Conservation (phyloP, 371 early-diverging fungal genomes). For the Dichotomocladium elegans region DNA sequence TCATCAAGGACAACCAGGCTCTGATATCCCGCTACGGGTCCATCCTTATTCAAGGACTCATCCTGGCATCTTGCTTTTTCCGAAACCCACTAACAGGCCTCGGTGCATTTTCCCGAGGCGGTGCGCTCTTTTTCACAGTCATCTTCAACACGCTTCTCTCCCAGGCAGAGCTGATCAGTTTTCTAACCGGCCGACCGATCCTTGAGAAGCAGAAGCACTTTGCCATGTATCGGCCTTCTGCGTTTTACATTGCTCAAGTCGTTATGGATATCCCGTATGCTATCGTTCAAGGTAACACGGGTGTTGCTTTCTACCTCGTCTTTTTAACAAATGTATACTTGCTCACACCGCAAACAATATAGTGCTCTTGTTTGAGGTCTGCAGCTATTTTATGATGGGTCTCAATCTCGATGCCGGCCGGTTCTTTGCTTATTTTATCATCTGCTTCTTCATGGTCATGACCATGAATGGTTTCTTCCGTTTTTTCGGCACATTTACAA, state of each 20-base stretch:
- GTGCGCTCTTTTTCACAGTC: constrained; percentile 51
- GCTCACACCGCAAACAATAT: background rate
- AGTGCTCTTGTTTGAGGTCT: constrained; percentile 17
- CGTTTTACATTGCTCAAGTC: constrained; percentile 57
- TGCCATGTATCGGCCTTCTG: constrained; percentile 63
- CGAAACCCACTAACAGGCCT: constrained; percentile 37
- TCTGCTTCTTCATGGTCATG: constrained; percentile 29
- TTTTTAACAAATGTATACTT: background rate
- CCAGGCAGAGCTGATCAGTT: constrained; percentile 48
- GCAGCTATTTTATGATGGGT: constrained; percentile 47
- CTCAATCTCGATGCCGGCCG: constrained; percentile 42
- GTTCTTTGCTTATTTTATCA: constrained; percentile 44
- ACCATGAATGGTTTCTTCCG: constrained; percentile 47
- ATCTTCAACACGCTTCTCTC: constrained; percentile 53
- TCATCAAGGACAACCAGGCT: constrained; percentile 33
- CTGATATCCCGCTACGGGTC: constrained; percentile 50
- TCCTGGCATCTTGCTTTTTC: constrained; percentile 64
- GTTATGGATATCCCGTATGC: constrained; percentile 34
- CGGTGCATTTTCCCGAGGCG: constrained; percentile 71
- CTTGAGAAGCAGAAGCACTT: constrained; percentile 66
- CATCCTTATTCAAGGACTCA: constrained; percentile 54
- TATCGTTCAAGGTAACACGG: constrained; percentile 34
- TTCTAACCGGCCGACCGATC: constrained; percentile 54
- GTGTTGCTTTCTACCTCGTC: too few species aligned
- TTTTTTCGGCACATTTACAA: constrained; percentile 41